Conservation (phyloP, 192 early-diverging fungal genomes). For the Coemansia sp. region DNA sequence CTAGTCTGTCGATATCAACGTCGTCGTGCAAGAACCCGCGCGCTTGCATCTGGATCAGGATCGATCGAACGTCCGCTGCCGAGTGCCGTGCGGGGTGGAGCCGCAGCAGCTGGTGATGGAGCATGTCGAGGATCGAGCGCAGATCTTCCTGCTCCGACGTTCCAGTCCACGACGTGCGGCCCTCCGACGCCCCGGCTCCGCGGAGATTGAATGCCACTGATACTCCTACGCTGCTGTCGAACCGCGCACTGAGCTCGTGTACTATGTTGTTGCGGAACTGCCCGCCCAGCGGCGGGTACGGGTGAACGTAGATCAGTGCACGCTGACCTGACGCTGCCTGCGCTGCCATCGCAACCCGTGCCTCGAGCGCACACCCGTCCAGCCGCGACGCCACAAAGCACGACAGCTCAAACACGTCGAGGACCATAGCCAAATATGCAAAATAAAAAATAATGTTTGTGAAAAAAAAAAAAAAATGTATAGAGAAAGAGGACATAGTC, state of each 20-base stretch:
- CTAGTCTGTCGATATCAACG: constrained; percentile 19
- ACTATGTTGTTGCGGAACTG: constrained; percentile 54
- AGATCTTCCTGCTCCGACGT: constrained; percentile 50
- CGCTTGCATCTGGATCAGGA: constrained; percentile 44
- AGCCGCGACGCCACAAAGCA: constrained; percentile 53
- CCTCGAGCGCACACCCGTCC: constrained; percentile 53
- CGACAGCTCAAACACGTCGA: constrained; percentile 41
- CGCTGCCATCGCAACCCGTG: constrained; percentile 22
- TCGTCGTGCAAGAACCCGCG: constrained; percentile 27
- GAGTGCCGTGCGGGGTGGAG: constrained; percentile 42
- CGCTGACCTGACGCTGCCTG: constrained; percentile 4
- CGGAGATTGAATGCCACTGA: constrained; percentile 51
- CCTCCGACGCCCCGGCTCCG: constrained; percentile 55
- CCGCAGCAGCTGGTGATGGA: constrained; percentile 21
- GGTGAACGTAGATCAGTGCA: constrained; percentile 46
- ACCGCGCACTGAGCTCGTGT: constrained; percentile 27
- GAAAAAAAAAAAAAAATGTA: not conserved
- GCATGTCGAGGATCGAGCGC: constrained; percentile 45
- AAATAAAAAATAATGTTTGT: not conserved
- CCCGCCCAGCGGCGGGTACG: constrained; percentile 56
- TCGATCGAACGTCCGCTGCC: constrained; percentile 18
- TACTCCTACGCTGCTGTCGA: constrained; percentile 29
- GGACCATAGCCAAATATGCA: constrained; percentile 16
- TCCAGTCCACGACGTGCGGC: constrained; percentile 57
- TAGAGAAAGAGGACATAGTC: not conserved